Evolutionary conservation across 192 early-diverging fungal genomes (phyloP).

Genomic region (Radiomyces spectabilis): DNA sequence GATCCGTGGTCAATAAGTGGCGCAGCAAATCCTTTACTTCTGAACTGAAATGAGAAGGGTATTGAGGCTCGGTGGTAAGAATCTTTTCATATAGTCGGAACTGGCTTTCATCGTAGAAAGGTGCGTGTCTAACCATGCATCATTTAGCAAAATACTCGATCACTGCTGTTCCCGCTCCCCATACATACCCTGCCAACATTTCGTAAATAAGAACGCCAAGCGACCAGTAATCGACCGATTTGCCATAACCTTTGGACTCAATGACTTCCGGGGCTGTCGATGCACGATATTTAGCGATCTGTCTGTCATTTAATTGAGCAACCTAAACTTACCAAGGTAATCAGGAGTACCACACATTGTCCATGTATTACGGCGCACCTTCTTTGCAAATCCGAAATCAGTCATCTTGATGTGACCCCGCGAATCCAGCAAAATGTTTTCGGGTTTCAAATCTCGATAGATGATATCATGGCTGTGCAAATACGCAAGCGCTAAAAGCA

Average conservation of each 20-base stretch:
- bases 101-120: conserved; percentile 81
- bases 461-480: conserved; percentile 73
- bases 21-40: conserved; percentile 65
- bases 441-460: conserved; percentile 82
- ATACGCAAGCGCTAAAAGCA: conserved; percentile 70
- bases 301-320: too few species aligned
- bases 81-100: conserved; percentile 88
- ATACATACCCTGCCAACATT: conserved; percentile 63
- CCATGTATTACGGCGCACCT: conserved; percentile 64
- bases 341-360: conserved; percentile 84
- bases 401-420: conserved; percentile 78
- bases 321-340: conserved; percentile 43
- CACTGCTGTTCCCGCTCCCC: neutral
- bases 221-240: conserved; percentile 85
- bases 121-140: conserved; percentile 33
- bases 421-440: conserved; percentile 61
- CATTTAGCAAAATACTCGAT: conserved; percentile 14
- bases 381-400: conserved; percentile 85
- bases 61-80: conserved; percentile 57
- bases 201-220: conserved; percentile 80
- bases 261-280: conserved; percentile 76
- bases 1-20: conserved; percentile 69
- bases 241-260: conserved; percentile 76
- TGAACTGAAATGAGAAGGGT: conserved; percentile 60
- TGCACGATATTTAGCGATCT: too few species aligned